Base-by-base conservation (phyloP, 2,329 filamentous ascomycete genomes). In the Chaetomiaceae sp. region DNA sequence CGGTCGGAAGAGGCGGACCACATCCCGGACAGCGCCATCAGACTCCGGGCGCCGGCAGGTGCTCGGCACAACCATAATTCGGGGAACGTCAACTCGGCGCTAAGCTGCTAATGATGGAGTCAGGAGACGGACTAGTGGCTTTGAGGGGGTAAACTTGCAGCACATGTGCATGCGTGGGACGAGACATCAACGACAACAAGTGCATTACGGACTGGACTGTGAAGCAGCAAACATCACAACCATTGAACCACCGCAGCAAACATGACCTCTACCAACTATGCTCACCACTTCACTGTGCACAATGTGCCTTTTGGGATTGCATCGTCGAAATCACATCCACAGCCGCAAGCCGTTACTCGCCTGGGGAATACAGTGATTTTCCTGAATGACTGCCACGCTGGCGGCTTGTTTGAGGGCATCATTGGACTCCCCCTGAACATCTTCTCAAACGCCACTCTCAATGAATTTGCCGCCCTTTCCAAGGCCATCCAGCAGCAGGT, bases 241-340 rank as follows among this genome's bases (percentile, higher is more conserved):
- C n/a, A n/a, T n/a, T n/a, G n/a, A 20, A 19, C 14, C 35, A 40
- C 7, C 17, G n/a, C n/a, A 21, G 12, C 45, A 48, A 23, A 20
- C 19, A 48, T 48, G 46, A 14, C 46, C 2, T 48, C 46, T 5
- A 20, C 46, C 10, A 16, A 42, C 7, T 48, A 48, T 14, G 38
- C 46, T n/a, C 46, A 48, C n/a, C 46, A 48, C 38, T 48, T 48
- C 31, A 42, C 46, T 14, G 31, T 19, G 21, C 38, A 31, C 38
- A 48, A 48, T 30, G 16, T 48, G 30, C 46, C 46, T 1, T 48
- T 48, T 13, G 46, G 46, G 3, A 48, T 48, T 14, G 46, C 46
- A 8, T 48, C 46, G 8, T 42, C 46, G 1, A 12, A 30, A 4
- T 4, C 6, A 10, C 46, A 48, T 12, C 39, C 46, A 1, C 12